Evolutionary conservation across 371 early-diverging fungal genomes (phyloP).

Genomic region (Saksenaea vasiformis): DNA sequence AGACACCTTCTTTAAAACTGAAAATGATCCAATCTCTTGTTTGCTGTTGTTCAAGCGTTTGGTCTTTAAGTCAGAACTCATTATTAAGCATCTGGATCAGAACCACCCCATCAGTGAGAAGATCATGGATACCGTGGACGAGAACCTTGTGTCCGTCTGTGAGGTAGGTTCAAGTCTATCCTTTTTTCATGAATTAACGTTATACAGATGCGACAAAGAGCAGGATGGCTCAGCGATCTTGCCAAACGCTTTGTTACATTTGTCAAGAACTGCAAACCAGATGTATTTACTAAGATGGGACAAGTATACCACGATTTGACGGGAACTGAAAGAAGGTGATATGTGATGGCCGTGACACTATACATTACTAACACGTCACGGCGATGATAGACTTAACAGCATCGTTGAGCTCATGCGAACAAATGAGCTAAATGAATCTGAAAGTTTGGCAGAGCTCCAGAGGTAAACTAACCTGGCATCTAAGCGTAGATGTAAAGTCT

Average conservation of each 20-base stretch:
- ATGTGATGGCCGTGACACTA: neutral
- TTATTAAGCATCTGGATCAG: conserved; percentile 78
- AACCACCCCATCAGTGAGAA: conserved; percentile 61
- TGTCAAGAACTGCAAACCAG: conserved; percentile 67
- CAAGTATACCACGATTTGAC: conserved; percentile 70
- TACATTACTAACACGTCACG: neutral
- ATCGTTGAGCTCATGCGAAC: conserved; percentile 74
- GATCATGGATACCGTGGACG: conserved; percentile 52
- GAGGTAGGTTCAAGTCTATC: conserved; percentile 37
- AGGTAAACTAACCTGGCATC: conserved; percentile 17
- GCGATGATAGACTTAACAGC: conserved; percentile 53
- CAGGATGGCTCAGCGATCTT: conserved; percentile 71
- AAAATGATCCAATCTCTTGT: conserved; percentile 77
- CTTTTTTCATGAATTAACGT: neutral
- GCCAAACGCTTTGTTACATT: conserved; percentile 69
- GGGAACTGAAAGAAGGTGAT: conserved; percentile 64
- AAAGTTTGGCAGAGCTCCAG: conserved; percentile 63
- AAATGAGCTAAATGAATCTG: conserved; percentile 68
- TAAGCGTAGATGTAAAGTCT: neutral
- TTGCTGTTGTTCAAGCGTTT: conserved; percentile 79
- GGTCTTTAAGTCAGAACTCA: conserved; percentile 77
- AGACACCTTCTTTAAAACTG: conserved; percentile 78
- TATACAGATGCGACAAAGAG: conserved; percentile 61
- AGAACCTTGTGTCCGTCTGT: conserved; percentile 57
- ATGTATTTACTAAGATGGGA: conserved; percentile 70